A percentile compares a stretch with the other conserved stretches of the same genome.
These are phyloP conservation scores for Ascochyta fabae DNA, from an alignment of 2,329 filamentous ascomycete species.

Conservation along the genomic window DNA sequence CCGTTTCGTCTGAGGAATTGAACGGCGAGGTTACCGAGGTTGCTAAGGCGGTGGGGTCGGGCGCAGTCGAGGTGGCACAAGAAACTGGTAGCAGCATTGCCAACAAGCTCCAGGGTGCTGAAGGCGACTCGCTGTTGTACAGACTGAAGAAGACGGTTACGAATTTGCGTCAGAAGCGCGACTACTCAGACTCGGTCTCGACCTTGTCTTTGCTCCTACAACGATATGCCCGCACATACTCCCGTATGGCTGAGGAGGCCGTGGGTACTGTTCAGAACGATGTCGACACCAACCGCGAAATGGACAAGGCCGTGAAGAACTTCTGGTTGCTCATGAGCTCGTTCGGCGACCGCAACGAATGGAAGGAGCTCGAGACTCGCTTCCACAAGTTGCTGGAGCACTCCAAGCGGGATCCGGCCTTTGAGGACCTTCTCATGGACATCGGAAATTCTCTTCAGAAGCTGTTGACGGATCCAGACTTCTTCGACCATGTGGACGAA, in stretches of 20 bases:
- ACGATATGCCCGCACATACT: conserved; percentile 79
- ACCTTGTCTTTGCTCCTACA: conserved; percentile 77
- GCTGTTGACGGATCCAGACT: conserved; percentile 83
- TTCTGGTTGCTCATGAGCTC: conserved; percentile 82
- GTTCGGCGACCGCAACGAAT: conserved; percentile 76
- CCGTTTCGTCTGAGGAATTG: conserved; percentile 68
- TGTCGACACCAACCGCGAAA: conserved; percentile 73
- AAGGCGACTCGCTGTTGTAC: conserved; percentile 74
- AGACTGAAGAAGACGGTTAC: conserved; percentile 78
- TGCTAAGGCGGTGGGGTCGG: conserved; percentile 54
- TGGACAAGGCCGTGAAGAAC: conserved; percentile 77
- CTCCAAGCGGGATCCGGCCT: conserved; percentile 77
- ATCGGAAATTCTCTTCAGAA: conserved; percentile 77
- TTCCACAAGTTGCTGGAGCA: conserved; percentile 77
- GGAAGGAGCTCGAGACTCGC: conserved; percentile 74
- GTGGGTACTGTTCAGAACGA: conserved; percentile 72
- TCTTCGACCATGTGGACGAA: conserved; percentile 77
- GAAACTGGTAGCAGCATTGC: conserved; percentile 73
- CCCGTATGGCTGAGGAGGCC: conserved; percentile 72
- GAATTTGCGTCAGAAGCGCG: conserved; percentile 75
- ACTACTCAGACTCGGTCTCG: conserved; percentile 87
- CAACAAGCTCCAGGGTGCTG: conserved; percentile 74
- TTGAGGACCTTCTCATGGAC: conserved; percentile 77
- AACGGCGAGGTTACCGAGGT: conserved; percentile 55
- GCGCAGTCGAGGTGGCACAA: conserved; percentile 55